Evolutionary conservation across 441 rosid genomes (phyloP), one percentile per base, ranked within the genome.

Genomic region (Melastoma candidum): DNA sequence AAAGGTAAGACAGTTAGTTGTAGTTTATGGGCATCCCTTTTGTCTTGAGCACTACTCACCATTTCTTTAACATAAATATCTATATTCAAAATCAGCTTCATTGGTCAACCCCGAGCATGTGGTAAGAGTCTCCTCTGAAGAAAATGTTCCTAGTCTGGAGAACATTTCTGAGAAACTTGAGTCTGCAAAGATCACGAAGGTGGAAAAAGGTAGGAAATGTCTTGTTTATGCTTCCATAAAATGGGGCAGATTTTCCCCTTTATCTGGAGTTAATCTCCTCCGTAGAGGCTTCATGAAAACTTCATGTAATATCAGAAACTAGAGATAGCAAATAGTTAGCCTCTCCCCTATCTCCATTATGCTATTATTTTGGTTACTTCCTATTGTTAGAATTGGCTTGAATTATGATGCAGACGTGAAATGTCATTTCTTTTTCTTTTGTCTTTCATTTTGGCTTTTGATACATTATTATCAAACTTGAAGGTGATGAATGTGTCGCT

Each of bases 141-240:
- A 66, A 25, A 73, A 75, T 47, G 62, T 47, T 51, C 71, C 72
- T 46, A 58, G 48, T 44, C 69, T 72, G 71, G 73, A 74, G 71
- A 61, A 56, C 53, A 67, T 61, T 46, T 47, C 70, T 1, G 68
- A 74, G 58, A 77, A 29, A 29, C 3, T 29, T 3, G 7, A 61
- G 27, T 67, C 77, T 39, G 71, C 66, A 4, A 76, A 73, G 57
- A 61, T 72, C 51, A 71, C 81, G 32, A 64, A 56, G 66, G 73
- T 66, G 61, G 79, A 61, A 44, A 77, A 74, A 13, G 22, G 97
- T 93, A 75, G 71, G 90, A 65, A 14, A 12, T 36, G 2, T 51
- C 11, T 60, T 17, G 22, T 17, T 17, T 17, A 17, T 17, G 22
- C 22, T 17, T 17, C 22, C 22, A 1, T 17, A 17, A 17, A 17